Evolutionary conservation across 139 green algal species (phyloP).

Genomic region (Nannochloris sp.): DNA sequence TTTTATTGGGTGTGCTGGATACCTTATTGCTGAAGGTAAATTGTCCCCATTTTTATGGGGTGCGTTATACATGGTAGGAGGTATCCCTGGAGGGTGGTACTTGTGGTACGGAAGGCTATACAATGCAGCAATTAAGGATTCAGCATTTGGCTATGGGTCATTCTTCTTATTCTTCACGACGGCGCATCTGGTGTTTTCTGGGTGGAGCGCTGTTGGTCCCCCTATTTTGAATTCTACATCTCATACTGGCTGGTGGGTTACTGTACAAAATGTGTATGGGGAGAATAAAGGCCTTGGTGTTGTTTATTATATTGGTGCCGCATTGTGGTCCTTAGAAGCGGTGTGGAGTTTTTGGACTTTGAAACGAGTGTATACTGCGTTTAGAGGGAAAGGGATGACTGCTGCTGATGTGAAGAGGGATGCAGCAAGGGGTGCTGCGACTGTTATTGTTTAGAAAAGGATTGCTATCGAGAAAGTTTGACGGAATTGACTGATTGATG

Average conservation of each 20-base stretch:
- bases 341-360: slow-evolving; percentile 30
- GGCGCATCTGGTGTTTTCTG: slow-evolving; percentile 42
- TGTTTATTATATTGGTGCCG: slow-evolving; percentile 43
- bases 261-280: slow-evolving; percentile 15
- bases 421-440: slow-evolving; percentile 7
- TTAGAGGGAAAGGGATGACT: slow-evolving; percentile 30
- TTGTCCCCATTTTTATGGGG: slow-evolving; percentile 34
- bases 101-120: slow-evolving; percentile 53
- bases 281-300: slow-evolving; percentile 35
- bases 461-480: neutral
- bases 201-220: slow-evolving; percentile 42
- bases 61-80: slow-evolving; percentile 32
- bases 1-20: slow-evolving; percentile 24
- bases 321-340: slow-evolving; percentile 40
- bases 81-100: slow-evolving; percentile 34
- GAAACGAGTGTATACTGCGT: slow-evolving; percentile 37
- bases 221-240: slow-evolving; percentile 18
- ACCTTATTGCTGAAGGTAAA: slow-evolving; percentile 14
- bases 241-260: slow-evolving; percentile 37
- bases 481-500: too few species aligned
- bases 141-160: slow-evolving; percentile 31
- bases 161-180: slow-evolving; percentile 36
- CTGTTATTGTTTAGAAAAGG: slow-evolving; percentile 1
- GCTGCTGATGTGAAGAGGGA: slow-evolving; percentile 20
- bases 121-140: slow-evolving; percentile 49